Base-by-base conservation (phyloP, 768 basidiomycete genomes). In the Leccinum boreale region DNA sequence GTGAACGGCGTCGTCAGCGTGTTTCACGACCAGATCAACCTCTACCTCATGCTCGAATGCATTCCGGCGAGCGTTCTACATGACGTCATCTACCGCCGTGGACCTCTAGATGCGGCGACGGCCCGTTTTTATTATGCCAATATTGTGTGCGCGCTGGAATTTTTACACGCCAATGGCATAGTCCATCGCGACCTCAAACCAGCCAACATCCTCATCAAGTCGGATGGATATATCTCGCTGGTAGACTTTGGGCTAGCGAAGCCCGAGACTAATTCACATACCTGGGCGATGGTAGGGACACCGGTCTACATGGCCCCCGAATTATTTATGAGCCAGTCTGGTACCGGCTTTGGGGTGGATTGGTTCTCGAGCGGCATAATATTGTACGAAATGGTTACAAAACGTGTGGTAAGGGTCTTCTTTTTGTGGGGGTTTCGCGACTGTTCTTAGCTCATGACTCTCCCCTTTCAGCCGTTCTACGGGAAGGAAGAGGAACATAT, bases 151-250 rank as follows among this genome's bases (percentile, higher is more conserved):
- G 85, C 74, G 12, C 63, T 86, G 28, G 71, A 76, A 12, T 82
- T 80, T 62, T 65, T 86, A 2, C 77, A 81, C 53, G 55, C 57
- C 0, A 66, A 76, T 9, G 73, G 71, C n/a, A 70, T 84, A 50
- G 73, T 77, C 7, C 83, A 85, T 57, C 76, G 82, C 19, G 83
- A 86, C 63, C 55, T 86, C 19, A 85, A 85, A 63, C 83, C 84
- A 2, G 78, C 77, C 19, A 85, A 85, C 51, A 76, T 86, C 50
- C 75, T 86, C 52, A 54, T 86, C 57, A 82, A 80, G 45, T 62
- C 74, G 2, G 81, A 83, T 63, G 85, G 84, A 24, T 86, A 86
- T 62, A 72, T 85, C 26, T 66, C 71, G 56, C 58, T 86, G 1
- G 75, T 76, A 9, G 84, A 86, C 62, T 82, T 87, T 60, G 83